Evolutionary conservation across 805 yeast species (phyloP).

Genomic region (Brettanomyces naardenensis): DNA sequence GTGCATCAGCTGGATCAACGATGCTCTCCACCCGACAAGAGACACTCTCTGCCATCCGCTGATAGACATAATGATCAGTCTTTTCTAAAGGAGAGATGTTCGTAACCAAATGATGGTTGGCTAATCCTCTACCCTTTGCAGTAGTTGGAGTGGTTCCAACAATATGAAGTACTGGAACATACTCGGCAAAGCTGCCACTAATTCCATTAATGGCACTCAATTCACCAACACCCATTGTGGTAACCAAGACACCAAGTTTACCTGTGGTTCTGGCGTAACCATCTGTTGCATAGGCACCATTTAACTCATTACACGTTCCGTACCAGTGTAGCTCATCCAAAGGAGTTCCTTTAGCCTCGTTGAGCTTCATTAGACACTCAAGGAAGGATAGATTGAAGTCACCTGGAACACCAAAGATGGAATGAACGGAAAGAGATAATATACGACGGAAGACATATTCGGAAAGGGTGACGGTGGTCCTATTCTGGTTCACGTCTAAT

Average conservation of each 20-base stretch:
- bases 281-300: constrained; percentile 86
- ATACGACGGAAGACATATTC: constrained; percentile 58
- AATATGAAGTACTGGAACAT: constrained; percentile 70
- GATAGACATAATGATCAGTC: constrained; percentile 64
- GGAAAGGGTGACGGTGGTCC: constrained; percentile 38
- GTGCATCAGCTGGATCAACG: constrained; percentile 36
- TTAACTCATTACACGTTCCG: constrained; percentile 83
- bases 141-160: constrained; percentile 66
- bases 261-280: constrained; percentile 61
- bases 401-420: constrained; percentile 75
- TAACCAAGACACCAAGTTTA: constrained; percentile 55
- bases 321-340: constrained; percentile 51
- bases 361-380: constrained; percentile 60
- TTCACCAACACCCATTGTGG: constrained; percentile 90
- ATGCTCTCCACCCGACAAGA: constrained; percentile 51
- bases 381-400: constrained; percentile 62
- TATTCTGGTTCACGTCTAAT: not conserved
- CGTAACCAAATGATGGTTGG: constrained; percentile 58
- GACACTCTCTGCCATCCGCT: constrained; percentile 47
- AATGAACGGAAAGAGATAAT: constrained; percentile 44
- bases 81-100: constrained; percentile 30
- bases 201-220: constrained; percentile 77
- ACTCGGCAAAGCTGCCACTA: constrained; percentile 78
- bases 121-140: constrained; percentile 18
- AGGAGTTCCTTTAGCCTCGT: no score